A percentile compares a stretch with the other conserved stretches of the same genome.
phyloP scores from a whole-genome alignment of 2,329 filamentous ascomycete species.

The Pseudogymnoascus sp. region DNA sequence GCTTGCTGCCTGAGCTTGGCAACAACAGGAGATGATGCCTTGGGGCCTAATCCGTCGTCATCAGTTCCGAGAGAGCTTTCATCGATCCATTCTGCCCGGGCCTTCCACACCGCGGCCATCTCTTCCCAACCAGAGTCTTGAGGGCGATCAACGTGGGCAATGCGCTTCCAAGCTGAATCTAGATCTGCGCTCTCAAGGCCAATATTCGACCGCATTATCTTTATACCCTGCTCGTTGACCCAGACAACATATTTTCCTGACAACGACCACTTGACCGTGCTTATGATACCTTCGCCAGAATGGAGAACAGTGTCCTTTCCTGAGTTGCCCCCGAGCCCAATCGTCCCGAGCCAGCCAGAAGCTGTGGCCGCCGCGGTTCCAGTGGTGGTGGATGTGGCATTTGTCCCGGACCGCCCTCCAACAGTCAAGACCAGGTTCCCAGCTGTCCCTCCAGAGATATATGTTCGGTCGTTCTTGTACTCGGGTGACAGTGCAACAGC shows the following conservation, averaged over 20 bases:
- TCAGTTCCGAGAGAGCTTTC: constrained; percentile 69
- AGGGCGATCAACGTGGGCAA: constrained; percentile 85
- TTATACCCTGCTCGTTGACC: constrained; percentile 95
- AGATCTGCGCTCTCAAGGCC: constrained; percentile 67
- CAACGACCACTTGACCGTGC: constrained; percentile 86
- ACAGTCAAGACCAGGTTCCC: constrained; percentile 81
- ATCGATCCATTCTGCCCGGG: constrained; percentile 86
- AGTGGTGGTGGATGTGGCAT: constrained; percentile 75
- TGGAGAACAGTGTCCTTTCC: constrained; percentile 84
- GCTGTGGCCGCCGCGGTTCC: constrained; percentile 74
- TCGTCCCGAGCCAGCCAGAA: constrained; percentile 82
- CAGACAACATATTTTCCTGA: constrained; percentile 89
- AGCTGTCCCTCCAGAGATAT: constrained; percentile 82
- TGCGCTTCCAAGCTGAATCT: constrained; percentile 87
- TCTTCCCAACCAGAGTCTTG: constrained; percentile 85
- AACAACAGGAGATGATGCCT: constrained; percentile 35
- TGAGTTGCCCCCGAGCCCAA: constrained; percentile 68
- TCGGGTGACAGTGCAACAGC: constrained; percentile 91
- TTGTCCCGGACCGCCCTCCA: constrained; percentile 70
- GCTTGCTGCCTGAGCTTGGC: constrained; percentile 42
- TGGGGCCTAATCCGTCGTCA: constrained; percentile 40
- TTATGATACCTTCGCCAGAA: constrained; percentile 85
- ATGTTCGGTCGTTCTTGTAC: constrained; percentile 80
- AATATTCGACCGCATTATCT: constrained; percentile 89
- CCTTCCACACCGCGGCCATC: constrained; percentile 94